Conservation (phyloP, 2,329 filamentous ascomycete genomes). For the Colletotrichum sp. region DNA sequence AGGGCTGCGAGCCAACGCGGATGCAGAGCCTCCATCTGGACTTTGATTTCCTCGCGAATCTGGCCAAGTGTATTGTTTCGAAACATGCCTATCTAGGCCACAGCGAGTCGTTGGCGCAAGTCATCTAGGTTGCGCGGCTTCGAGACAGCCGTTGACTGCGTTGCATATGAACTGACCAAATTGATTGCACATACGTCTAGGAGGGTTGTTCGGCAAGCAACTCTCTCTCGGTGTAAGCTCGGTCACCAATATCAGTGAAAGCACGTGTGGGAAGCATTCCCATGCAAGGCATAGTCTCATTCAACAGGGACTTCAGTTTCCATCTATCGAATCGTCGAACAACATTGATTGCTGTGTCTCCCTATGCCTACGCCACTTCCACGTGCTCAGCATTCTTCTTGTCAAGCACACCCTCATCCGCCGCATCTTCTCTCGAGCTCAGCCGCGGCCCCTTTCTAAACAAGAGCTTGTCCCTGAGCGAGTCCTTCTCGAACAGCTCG, state of each 20-base stretch:
- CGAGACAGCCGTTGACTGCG: neutral
- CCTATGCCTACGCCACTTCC: neutral
- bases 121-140: neutral
- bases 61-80: neutral
- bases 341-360: neutral
- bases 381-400: constrained; percentile 1
- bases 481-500: constrained; percentile 27
- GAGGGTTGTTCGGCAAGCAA: neutral
- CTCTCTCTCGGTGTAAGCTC: neutral
- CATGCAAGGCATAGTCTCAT: neutral
- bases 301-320: neutral
- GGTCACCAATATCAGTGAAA: neutral
- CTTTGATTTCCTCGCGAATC: neutral
- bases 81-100: neutral
- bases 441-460: neutral
- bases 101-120: neutral
- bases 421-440: neutral
- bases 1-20: neutral
- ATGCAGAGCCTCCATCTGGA: neutral
- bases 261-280: neutral
- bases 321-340: neutral
- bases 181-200: neutral
- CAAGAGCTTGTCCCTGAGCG: neutral
- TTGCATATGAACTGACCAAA: neutral
- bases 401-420: neutral